Evolutionary conservation across 2,329 filamentous ascomycete species (phyloP), one percentile per base, ranked within the genome.

Genomic region (Fusarium chlamydosporum): DNA sequence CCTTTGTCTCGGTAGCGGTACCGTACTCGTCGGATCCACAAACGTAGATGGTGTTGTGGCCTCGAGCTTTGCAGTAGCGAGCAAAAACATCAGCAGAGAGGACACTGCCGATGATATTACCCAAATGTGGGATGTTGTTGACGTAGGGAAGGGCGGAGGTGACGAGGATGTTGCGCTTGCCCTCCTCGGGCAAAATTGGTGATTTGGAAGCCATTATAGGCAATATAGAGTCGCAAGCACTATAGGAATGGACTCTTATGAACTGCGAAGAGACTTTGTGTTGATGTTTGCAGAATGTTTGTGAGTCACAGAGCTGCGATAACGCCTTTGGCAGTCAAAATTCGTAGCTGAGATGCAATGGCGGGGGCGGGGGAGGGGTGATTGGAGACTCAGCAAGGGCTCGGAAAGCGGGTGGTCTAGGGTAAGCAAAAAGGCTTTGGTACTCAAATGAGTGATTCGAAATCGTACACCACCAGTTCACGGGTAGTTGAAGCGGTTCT

Each of bases 21-120:
- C 95, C 95, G 79, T 97, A 98, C 81, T 98, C 93, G 82, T 97
- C 95, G n/a, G 80, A 82, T 59, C 94, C 94, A 80, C 94, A 97
- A 72, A 97, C 85, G 79, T 89, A 97, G 51, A 97, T 86, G 2
- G 93, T 96, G 71, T 89, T 92, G 76, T 91, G 86, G 57, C 91
- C 92, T 75, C 93, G 88, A 42, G 92, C 90, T 79, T 93, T 93
- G 82, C 91, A 92, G 81, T 91, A 97, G 71, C 89, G 89, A 41
- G 91, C 86, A 78, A 91, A 97, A 68, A 96, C 92, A 77, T 97
- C 94, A 73, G 94, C 94, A 67, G 91, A 94, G 72, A 97, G 86
- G 38, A 97, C 93, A 73, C 90, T 93, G 68, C 93, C 93, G 68
- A 96, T 90, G 70, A 97, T 89, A 80, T 97, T 97, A 67, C 93